Conservation (phyloP, 352 stramenopile species). For the Globisporangium sylvaticum region DNA sequence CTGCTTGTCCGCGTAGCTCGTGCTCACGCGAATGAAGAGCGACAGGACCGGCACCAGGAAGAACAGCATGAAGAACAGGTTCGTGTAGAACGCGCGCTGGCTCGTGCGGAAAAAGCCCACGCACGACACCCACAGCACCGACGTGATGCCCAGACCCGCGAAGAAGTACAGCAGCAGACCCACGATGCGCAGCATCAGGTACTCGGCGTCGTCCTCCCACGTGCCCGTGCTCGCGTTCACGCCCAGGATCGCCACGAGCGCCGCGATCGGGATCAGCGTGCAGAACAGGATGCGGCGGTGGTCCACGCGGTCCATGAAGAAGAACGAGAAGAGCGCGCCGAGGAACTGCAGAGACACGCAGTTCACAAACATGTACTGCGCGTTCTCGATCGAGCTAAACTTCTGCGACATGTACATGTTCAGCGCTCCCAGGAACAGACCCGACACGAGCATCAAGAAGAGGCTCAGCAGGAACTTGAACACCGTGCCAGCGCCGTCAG, state of each 20-base stretch:
- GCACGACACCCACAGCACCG: conserved; percentile 68
- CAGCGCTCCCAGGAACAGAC: conserved; percentile 54
- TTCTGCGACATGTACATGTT: conserved; percentile 74
- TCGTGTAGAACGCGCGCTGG: conserved; percentile 56
- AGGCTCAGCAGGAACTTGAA: conserved; percentile 72
- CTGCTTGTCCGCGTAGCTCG: conserved; percentile 28
- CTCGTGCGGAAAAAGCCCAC: conserved; percentile 71
- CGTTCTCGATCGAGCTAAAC: conserved; percentile 54
- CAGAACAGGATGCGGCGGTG: conserved; percentile 72
- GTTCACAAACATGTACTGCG: conserved; percentile 80
- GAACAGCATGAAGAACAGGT: conserved; percentile 71
- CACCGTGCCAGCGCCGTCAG: conserved; percentile 26
- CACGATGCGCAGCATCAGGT: conserved; percentile 70
- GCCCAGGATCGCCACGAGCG: conserved; percentile 46
- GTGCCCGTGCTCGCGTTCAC: conserved; percentile 49
- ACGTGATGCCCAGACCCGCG: conserved; percentile 62
- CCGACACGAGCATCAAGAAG: conserved; percentile 66
- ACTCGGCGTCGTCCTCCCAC: conserved; percentile 48
- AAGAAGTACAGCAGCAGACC: conserved; percentile 77
- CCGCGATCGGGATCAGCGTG: conserved; percentile 54
- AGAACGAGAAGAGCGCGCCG: conserved; percentile 77
- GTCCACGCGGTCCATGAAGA: conserved; percentile 81
- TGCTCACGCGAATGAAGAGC: conserved; percentile 37
- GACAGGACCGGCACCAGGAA: conserved; percentile 55
- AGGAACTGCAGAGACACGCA: conserved; percentile 64